Evolutionary conservation across 2,329 filamentous ascomycete genomes (phyloP).

Genomic region (Emericellopsis cladophorae): DNA sequence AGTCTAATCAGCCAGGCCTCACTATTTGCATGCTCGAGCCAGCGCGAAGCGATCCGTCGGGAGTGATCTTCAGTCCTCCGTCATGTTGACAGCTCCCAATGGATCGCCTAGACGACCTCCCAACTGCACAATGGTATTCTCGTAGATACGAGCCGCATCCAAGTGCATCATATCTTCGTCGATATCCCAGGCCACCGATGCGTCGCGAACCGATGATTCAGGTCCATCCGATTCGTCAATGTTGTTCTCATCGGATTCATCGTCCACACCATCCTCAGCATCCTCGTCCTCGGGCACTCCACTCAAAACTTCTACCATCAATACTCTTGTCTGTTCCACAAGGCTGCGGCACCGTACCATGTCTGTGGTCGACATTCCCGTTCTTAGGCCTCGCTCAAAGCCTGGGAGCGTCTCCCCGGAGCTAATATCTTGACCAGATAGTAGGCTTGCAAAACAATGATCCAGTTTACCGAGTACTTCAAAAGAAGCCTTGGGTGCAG

Average conservation of each 20-base stretch:
- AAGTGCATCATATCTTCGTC: slow-evolving; percentile 45
- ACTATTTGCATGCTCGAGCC: no score
- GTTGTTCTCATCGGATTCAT: slow-evolving; percentile 18
- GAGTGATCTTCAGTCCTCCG: not conserved
- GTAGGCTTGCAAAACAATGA: slow-evolving; percentile 65
- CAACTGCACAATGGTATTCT: slow-evolving; percentile 63
- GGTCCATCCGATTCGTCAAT: slow-evolving; percentile 22
- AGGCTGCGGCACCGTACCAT: slow-evolving; percentile 79
- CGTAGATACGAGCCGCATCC: slow-evolving; percentile 66
- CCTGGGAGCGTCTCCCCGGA: slow-evolving; percentile 56
- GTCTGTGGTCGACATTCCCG: slow-evolving; percentile 65
- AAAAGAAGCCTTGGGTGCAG: slow-evolving; percentile 52
- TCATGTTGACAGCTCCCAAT: slow-evolving; percentile 5
- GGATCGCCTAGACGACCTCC: slow-evolving; percentile 50
- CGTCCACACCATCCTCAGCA: slow-evolving; percentile 21
- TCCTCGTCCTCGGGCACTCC: slow-evolving; percentile 25
- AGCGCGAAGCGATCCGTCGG: no score
- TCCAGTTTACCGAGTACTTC: slow-evolving; percentile 66
- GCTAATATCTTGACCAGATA: slow-evolving; percentile 54
- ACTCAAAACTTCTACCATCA: slow-evolving; percentile 57
- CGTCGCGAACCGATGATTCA: slow-evolving; percentile 6
- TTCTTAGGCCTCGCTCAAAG: slow-evolving; percentile 46
- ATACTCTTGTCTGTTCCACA: slow-evolving; percentile 61
- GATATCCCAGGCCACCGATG: slow-evolving; percentile 18
- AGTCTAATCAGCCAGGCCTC: no score